These are phyloP conservation scores for Lactarius deliciosus DNA, from an alignment of 768 basidiomycete species.

Conservation along the genomic window DNA sequence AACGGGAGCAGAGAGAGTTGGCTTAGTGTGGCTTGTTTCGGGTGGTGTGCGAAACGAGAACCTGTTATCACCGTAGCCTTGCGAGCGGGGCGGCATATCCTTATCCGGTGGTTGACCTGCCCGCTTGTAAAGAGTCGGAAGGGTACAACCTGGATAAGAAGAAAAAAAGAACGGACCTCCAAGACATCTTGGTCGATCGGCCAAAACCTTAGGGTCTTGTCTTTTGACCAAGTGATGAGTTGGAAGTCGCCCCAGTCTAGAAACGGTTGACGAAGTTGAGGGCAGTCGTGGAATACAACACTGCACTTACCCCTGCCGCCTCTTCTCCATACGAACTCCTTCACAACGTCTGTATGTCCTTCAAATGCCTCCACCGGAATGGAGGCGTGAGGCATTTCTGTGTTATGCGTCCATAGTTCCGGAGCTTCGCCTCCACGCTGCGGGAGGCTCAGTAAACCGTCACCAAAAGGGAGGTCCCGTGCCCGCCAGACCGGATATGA, in stretches of 20 bases:
- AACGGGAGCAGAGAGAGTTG: constrained; percentile 59
- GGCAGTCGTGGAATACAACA: neutral
- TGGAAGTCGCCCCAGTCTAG: constrained; percentile 52
- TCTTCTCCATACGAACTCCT: constrained; percentile 96
- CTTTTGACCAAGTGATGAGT: constrained; percentile 82
- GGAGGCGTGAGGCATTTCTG: constrained; percentile 34
- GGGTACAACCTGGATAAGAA: neutral
- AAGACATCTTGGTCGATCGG: constrained; percentile 72
- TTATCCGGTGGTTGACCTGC: constrained; percentile 32
- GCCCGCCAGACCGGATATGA: constrained; percentile 94
- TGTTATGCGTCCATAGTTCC: constrained; percentile 70
- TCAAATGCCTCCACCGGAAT: constrained; percentile 72
- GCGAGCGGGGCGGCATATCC: constrained; percentile 20
- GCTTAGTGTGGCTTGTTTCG: constrained; percentile 28
- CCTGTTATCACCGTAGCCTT: constrained; percentile 31
- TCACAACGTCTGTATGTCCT: constrained; percentile 91
- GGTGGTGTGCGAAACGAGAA: constrained; percentile 62
- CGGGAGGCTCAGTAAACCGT: constrained; percentile 82
- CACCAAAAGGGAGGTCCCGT: constrained; percentile 87
- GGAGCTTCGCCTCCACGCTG: constrained; percentile 83
- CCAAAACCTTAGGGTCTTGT: constrained; percentile 89
- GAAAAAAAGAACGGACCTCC: constrained; percentile 48
- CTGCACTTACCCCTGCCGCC: constrained; percentile 50
- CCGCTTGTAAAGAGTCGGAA: constrained; percentile 29
- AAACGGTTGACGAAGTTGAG: constrained; percentile 5